Conservation (phyloP, 129 eudicot species). For the Lonicera japonica region DNA sequence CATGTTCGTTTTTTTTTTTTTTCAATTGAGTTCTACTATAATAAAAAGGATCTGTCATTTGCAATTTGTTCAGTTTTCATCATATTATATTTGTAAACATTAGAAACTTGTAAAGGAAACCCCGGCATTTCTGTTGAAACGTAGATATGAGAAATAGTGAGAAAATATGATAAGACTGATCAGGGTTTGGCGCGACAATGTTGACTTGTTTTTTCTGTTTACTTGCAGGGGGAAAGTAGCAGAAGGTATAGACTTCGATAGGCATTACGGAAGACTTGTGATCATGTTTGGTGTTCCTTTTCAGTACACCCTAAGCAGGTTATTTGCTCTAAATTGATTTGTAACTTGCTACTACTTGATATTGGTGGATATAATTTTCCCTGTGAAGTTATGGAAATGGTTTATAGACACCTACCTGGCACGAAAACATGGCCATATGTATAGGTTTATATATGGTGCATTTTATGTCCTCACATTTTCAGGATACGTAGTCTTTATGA, state of each 20-base stretch:
- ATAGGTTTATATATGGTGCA: neutral
- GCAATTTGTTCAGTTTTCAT: no score
- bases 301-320: conserved; percentile 97
- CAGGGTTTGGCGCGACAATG: neutral
- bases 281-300: conserved; percentile 99
- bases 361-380: neutral
- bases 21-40: no score
- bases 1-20: no score
- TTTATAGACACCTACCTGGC: no score
- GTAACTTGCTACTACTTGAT: no score
- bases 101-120: neutral
- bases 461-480: neutral
- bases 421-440: neutral
- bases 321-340: neutral
- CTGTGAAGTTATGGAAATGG: neutral
- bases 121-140: neutral
- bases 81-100: no score
- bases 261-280: conserved; percentile 97
- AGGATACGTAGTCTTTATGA: neutral
- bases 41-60: no score
- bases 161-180: neutral
- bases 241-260: conserved; percentile 96
- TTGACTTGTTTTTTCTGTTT: neutral
- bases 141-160: neutral
- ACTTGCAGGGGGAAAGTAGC: conserved; percentile 92